These are phyloP conservation scores for Fusarium keratoplasticum DNA, from an alignment of 2,329 filamentous ascomycete species.

Conservation along the genomic window DNA sequence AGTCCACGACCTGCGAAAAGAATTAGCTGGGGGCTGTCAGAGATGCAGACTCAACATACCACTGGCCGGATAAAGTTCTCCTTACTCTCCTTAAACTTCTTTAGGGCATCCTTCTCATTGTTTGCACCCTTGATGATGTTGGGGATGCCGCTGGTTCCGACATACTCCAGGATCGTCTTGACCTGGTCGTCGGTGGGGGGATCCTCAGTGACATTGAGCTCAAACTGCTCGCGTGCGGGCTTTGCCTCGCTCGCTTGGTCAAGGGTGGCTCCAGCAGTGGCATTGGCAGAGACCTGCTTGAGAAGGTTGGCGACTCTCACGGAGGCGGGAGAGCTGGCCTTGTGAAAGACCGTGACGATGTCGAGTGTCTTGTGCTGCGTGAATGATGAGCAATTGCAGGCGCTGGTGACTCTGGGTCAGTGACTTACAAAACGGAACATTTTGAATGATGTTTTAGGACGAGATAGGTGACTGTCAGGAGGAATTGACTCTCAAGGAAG, in stretches of 20 bases:
- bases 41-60: slow-evolving; percentile 60
- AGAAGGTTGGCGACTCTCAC: slow-evolving; percentile 79
- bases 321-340: slow-evolving; percentile 78
- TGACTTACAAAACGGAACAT: slow-evolving; percentile 62
- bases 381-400: slow-evolving; percentile 29
- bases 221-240: slow-evolving; percentile 76
- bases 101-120: slow-evolving; percentile 81
- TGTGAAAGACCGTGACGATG: slow-evolving; percentile 96
- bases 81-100: slow-evolving; percentile 77
- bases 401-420: not conserved
- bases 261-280: slow-evolving; percentile 74
- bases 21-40: slow-evolving; percentile 5
- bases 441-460: slow-evolving; percentile 28
- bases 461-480: not conserved
- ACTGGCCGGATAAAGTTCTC: slow-evolving; percentile 80
- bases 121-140: slow-evolving; percentile 79
- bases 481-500: slow-evolving; percentile 1
- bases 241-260: slow-evolving; percentile 81
- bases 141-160: slow-evolving; percentile 71
- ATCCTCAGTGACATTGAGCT: slow-evolving; percentile 85
- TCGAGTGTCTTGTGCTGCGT: slow-evolving; percentile 81
- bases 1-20: slow-evolving; percentile 76
- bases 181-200: slow-evolving; percentile 86
- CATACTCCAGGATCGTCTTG: slow-evolving; percentile 84
- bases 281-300: slow-evolving; percentile 81